Percentiles rank a stretch among this genome's conserved stretches.
phyloP scores from a whole-genome alignment of 306 rosid genomes.

The Parietaria judaica region DNA sequence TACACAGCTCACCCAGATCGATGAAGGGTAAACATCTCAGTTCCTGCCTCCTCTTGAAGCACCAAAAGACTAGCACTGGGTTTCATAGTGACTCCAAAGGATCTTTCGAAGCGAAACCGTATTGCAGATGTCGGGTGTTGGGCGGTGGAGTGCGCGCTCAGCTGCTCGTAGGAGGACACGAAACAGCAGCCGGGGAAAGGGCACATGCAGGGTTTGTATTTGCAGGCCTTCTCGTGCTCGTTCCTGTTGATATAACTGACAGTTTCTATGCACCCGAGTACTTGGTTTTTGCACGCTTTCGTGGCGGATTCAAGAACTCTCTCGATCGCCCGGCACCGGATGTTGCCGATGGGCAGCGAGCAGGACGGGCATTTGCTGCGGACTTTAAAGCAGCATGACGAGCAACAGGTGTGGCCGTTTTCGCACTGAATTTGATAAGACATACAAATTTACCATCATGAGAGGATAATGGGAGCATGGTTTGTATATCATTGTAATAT shows the following conservation, averaged over 20 bases:
- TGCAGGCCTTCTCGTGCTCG: constrained; percentile 26
- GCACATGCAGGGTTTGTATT: constrained; percentile 32
- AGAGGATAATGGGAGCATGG: too few relatives aligned
- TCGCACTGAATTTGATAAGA: not conserved
- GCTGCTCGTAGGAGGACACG: constrained; percentile 17
- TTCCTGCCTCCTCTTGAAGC: constrained; percentile 35
- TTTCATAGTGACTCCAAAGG: constrained; percentile 19
- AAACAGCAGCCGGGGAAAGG: constrained; percentile 27
- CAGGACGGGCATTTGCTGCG: not conserved
- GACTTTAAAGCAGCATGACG: not conserved
- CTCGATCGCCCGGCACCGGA: constrained; percentile 2
- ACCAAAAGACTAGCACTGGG: constrained; percentile 21
- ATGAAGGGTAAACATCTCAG: constrained; percentile 29
- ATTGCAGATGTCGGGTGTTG: constrained; percentile 34
- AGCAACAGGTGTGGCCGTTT: not conserved
- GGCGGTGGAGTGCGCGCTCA: constrained; percentile 29
- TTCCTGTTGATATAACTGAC: constrained; percentile 15
- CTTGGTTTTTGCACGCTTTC: constrained; percentile 12
- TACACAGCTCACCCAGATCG: too few relatives aligned
- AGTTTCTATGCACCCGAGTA: constrained; percentile 27
- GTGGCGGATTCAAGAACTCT: not conserved
- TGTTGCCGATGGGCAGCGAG: not conserved
- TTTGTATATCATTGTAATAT: too few relatives aligned
- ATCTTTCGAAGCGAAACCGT: constrained; percentile 27
- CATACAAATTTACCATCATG: too few relatives aligned